These are phyloP conservation scores for Asterionellopsis glacialis DNA, from an alignment of 108 stramenopile species.

Conservation along the genomic window DNA sequence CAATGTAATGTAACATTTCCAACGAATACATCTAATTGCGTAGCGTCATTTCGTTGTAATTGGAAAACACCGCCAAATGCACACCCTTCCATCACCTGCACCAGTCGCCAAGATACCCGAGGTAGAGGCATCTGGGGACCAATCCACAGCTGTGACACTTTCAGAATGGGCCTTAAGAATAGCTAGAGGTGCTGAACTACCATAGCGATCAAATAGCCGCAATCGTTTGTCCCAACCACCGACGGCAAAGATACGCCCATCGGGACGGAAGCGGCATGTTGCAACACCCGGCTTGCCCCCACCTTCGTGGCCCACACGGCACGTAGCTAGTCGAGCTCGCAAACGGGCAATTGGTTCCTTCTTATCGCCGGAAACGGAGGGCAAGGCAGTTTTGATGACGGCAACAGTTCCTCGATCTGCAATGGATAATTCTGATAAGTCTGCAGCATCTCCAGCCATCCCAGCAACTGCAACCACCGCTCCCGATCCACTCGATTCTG, in stretches of 20 bases:
- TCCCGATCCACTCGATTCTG: neutral
- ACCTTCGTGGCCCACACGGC: slow-evolving; percentile 35
- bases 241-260: slow-evolving; percentile 72
- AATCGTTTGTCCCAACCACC: slow-evolving; percentile 83
- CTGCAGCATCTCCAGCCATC: slow-evolving; percentile 69
- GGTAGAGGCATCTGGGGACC: slow-evolving; percentile 48
- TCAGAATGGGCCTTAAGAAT: slow-evolving; percentile 51
- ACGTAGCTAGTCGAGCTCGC: slow-evolving; percentile 52
- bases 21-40: too few species aligned
- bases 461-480: slow-evolving; percentile 66
- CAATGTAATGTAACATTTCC: too few species aligned
- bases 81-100: slow-evolving; percentile 51
- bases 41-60: neutral
- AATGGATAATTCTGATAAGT: slow-evolving; percentile 38
- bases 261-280: slow-evolving; percentile 71
- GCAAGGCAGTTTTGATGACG: slow-evolving; percentile 37
- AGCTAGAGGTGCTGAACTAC: slow-evolving; percentile 49
- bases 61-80: slow-evolving; percentile 59
- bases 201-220: slow-evolving; percentile 58
- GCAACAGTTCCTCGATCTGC: slow-evolving; percentile 52
- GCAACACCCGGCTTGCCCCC: slow-evolving; percentile 67
- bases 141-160: slow-evolving; percentile 70
- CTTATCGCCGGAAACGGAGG: neutral
- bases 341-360: slow-evolving; percentile 23
- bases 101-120: slow-evolving; percentile 73